Evolutionary conservation across 2,329 filamentous ascomycete genomes (phyloP), one percentile per base, ranked within the genome.

Genomic region (Cordyceps fumosorosea): DNA sequence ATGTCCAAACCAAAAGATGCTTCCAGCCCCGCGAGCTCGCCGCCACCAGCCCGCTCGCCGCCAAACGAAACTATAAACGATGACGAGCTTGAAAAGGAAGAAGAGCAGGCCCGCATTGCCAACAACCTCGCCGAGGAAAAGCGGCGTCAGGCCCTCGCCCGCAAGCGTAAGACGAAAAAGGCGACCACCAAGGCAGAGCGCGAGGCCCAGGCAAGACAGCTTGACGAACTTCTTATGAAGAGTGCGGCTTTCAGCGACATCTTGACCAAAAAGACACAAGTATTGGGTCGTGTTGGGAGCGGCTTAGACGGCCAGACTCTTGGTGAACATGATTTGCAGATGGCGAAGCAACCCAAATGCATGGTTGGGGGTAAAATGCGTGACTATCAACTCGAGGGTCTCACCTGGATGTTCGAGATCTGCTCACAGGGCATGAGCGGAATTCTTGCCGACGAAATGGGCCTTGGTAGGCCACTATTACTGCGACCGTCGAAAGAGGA

Each of bases 401-500:
- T 99, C 1, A 96, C 96, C 0, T 99, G 95, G 95, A 88, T 99
- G 79, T 96, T 89, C 68, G 91, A 96, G 79, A 84, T 86, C 59
- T 84, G 82, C 62, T 75, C 81, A 2, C 95, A 96, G 69, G 93
- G 93, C 12, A 84, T 97, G 73, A 96, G 91, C 66, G 93, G 93
- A 1, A 96, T 96, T 62, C 74, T 97, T 37, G 93, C 93, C 0
- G 93, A 97, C 68, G 93, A 97, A 73, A 97, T 97, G 93, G 93
- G 93, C 0, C 76, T 96, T 6, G 84, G 84, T 84, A 69, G 63
- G 79, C 64, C 29, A 40, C 14, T 2, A 6, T 5, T 18, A 7
- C 14, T 37, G 16, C 11, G n/a, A 5, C 18, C 7, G n/a, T 5
- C 29, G 58, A 10, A 12, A 29, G 6, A 45, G 6, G 12, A 20